phyloP scores from a whole-genome alignment of 139 green algal species.

The Bryopsis sp. region DNA sequence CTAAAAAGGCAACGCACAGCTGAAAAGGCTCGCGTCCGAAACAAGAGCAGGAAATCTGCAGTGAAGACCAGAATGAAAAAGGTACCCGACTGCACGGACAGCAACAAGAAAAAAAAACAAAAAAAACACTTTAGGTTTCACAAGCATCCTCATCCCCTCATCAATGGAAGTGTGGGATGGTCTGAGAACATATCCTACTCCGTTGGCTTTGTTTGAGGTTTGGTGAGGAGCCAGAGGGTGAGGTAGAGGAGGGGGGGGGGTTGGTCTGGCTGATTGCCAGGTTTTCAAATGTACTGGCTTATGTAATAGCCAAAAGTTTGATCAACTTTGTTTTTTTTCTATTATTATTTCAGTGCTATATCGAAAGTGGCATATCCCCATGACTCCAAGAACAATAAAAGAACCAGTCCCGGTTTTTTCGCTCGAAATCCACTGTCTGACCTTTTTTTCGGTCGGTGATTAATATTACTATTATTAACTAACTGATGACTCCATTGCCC shows the following conservation, averaged over 20 bases:
- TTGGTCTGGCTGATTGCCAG: too few species aligned
- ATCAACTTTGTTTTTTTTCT: background rate
- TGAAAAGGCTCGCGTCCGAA: conserved; percentile 58
- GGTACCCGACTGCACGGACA: conserved; percentile 25
- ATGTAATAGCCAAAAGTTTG: background rate
- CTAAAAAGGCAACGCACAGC: conserved; percentile 14
- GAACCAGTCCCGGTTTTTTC: background rate
- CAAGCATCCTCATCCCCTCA: background rate
- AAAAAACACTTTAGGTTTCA: background rate
- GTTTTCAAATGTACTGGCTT: too few species aligned
- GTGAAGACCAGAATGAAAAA: conserved; percentile 81
- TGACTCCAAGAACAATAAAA: background rate
- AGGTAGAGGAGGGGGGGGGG: too few species aligned
- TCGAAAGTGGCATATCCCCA: background rate
- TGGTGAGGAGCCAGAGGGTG: too few species aligned
- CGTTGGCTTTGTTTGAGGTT: background rate
- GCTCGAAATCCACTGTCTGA: background rate
- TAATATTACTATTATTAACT: background rate
- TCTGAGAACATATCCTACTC: background rate
- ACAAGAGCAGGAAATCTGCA: conserved; percentile 73
- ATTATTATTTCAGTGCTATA: background rate
- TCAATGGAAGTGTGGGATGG: background rate
- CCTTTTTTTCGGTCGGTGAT: background rate
- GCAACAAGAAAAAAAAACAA: background rate
- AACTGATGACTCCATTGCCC: background rate